Percentiles rank a stretch among this genome's conserved stretches.
Conservation (phyloP, 345 rosid genomes). For the Gossypium anomalum region DNA sequence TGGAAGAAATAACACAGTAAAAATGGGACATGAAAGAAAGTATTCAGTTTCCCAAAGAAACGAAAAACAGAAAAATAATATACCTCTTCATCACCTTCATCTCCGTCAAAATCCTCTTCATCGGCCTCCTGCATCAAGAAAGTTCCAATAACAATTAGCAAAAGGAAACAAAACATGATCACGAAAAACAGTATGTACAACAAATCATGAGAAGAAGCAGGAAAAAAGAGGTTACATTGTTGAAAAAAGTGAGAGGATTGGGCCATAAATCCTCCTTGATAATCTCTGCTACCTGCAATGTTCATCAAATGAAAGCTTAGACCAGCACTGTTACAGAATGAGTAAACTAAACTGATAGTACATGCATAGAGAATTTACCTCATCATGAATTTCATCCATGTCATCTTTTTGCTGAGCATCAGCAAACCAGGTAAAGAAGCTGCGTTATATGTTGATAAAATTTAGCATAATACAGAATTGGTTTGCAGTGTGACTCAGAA, state of each 20-base stretch:
- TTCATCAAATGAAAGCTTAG: neutral
- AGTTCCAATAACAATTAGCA: slow-evolving; percentile 3
- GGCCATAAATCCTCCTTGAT: slow-evolving; percentile 96
- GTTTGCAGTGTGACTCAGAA: neutral
- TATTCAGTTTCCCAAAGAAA: neutral
- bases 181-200: neutral
- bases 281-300: slow-evolving; percentile 76
- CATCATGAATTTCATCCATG: slow-evolving; percentile 66
- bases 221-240: slow-evolving; percentile 45
- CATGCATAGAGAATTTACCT: slow-evolving; percentile 40
- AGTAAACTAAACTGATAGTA: neutral
- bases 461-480: neutral
- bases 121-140: slow-evolving; percentile 52
- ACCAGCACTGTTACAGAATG: slow-evolving; percentile 5
- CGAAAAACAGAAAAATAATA: neutral
- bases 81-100: slow-evolving; percentile 69
- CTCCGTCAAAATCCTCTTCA: slow-evolving; percentile 59
- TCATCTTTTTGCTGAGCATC: slow-evolving; percentile 52
- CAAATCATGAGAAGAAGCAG: neutral
- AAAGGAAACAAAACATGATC: neutral
- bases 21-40: neutral
- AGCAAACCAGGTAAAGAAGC: slow-evolving; percentile 68
- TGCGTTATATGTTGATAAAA: slow-evolving; percentile 25
- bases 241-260: slow-evolving; percentile 83
- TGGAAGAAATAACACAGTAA: neutral